A percentile compares a stretch with the other conserved stretches of the same genome.
Conservation (phyloP, 805 yeast species). For the Saturnispora ahearnii region DNA sequence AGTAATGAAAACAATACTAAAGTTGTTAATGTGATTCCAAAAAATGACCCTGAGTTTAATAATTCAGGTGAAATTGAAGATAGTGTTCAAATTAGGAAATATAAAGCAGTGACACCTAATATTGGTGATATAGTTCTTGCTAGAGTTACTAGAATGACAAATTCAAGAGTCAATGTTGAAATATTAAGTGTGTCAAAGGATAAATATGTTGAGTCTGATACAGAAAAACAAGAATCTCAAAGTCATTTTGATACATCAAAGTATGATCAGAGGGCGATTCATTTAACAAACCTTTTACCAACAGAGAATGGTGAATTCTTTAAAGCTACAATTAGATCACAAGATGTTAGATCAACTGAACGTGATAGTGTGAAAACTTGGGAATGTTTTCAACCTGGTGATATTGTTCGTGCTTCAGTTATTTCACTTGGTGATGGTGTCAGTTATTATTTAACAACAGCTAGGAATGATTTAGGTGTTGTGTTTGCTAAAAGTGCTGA, state of each 20-base stretch:
- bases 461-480: slow-evolving; percentile 87
- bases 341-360: slow-evolving; percentile 86
- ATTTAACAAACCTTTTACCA: slow-evolving; percentile 34
- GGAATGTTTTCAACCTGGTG: slow-evolving; percentile 85
- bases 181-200: slow-evolving; percentile 36
- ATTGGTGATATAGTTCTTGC: slow-evolving; percentile 81
- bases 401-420: slow-evolving; percentile 75
- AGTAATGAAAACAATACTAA: slow-evolving; percentile 5
- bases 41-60: slow-evolving; percentile 17
- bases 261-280: slow-evolving; percentile 8
- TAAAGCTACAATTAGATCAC: slow-evolving; percentile 76
- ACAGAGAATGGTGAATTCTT: slow-evolving; percentile 80
- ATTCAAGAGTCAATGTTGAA: slow-evolving; percentile 69
- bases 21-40: slow-evolving; percentile 17
- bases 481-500: slow-evolving; percentile 72
- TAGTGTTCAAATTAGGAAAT: slow-evolving; percentile 2
- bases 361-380: slow-evolving; percentile 75
- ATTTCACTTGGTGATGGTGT: slow-evolving; percentile 91
- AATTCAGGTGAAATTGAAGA: slow-evolving; percentile 1
- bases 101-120: slow-evolving; percentile 50
- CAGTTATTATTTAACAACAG: slow-evolving; percentile 82
- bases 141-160: slow-evolving; percentile 55
- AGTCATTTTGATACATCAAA: slow-evolving; percentile 5
- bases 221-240: slow-evolving; percentile 4
- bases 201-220: slow-evolving; percentile 2